Base-by-base conservation (phyloP, 1,284 basidiomycete genomes). In the Trametes sp. region DNA sequence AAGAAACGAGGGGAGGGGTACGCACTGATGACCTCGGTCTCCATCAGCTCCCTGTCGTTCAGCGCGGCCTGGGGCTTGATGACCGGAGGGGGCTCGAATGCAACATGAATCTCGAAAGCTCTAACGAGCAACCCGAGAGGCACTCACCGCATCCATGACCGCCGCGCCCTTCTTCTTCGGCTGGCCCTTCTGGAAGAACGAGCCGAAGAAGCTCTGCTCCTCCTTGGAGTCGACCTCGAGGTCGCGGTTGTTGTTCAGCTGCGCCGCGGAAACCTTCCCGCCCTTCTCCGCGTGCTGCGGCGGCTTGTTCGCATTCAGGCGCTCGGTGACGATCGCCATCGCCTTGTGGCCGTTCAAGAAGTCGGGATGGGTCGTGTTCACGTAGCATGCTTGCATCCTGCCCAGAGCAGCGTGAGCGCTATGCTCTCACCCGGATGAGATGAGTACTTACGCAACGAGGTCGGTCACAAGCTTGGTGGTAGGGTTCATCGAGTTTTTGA, bases 321-420 rank as follows among this genome's bases (percentile, higher is more conserved):
- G 89, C 13, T 98, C 95, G 55, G 82, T 89, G 31, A 99, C 93
- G 62, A 98, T 87, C 4, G 92, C 81, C 88, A 98, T 96, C 5
- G 98, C 97, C 79, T 92, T 95, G 81, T 99, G 97, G 38, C 97
- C 98, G 67, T 89, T 94, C 75, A 99, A 86, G 81, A 98, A 98
- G 80, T 99, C 97, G 2, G 97, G 97, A 76, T 98, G 97, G 2
- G 96, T 98, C n/a, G 96, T 98, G 82, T 98, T 98, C 73, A 99
- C 90, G 76, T 98, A 98, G 76, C 94, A 96, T 42, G 96, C 93
- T 81, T 98, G 96, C 94, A 97, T 97, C 48, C 92, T 94, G 49
- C 57, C 52, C 56, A 46, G 38, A 16, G n/a, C n/a, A n/a, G n/a
- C 11, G 28, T 54, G 1, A 31, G 26, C 38, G 8, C n/a, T 21